phyloP scores from a whole-genome alignment of 2,329 filamentous ascomycete species.

The Gaeumannomyces sp. region DNA sequence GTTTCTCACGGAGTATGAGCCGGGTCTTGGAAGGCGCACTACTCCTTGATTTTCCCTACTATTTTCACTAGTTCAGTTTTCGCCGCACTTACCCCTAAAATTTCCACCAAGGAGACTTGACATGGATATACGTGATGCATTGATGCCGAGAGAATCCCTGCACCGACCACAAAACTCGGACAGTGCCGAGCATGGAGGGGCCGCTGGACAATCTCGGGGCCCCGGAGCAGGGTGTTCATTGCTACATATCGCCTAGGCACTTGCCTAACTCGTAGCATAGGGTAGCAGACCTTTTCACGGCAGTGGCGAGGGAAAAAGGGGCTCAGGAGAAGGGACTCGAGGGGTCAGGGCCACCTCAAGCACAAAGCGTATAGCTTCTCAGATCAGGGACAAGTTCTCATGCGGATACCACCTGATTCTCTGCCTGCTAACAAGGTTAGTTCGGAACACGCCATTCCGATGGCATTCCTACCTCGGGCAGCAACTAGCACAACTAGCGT shows the following conservation, averaged over 20 bases:
- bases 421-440: too few relatives aligned
- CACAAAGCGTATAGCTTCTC: too few relatives aligned
- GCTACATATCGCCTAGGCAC: background rate
- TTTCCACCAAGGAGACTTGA: background rate
- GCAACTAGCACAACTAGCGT: too few relatives aligned
- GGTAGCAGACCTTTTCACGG: background rate
- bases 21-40: background rate
- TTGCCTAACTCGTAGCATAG: background rate
- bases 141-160: too few relatives aligned
- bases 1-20: background rate
- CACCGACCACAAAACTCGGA: too few relatives aligned
- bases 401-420: too few relatives aligned
- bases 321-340: background rate
- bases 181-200: too few relatives aligned
- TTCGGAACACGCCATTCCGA: background rate
- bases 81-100: background rate
- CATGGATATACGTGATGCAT: too few relatives aligned
- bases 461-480: background rate
- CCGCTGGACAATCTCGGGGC: too few relatives aligned
- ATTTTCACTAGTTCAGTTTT: background rate
- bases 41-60: background rate
- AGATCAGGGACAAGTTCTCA: too few relatives aligned
- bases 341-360: too few relatives aligned
- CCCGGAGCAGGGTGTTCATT: too few relatives aligned
- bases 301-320: background rate